Evolutionary conservation across 495 filamentous ascomycete species (phyloP).

Genomic region (Penicillium turbatum): DNA sequence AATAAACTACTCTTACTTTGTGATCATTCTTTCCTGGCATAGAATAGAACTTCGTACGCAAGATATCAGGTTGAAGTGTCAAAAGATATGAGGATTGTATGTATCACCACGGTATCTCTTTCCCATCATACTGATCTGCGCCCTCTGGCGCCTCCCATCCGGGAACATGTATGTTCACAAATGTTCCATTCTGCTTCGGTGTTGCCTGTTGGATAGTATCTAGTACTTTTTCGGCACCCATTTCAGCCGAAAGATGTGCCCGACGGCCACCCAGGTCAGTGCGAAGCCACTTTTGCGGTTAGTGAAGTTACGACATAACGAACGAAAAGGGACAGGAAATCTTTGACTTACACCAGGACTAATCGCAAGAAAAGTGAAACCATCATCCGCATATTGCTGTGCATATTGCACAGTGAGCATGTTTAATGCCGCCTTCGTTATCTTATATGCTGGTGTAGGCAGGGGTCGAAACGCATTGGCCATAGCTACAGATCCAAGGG

Average conservation of each 20-base stretch:
- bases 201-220: conserved; percentile 39
- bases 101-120: conserved; percentile 31
- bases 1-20: background rate
- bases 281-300: conserved; percentile 41
- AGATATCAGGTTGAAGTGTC: too few species aligned
- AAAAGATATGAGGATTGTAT: too few species aligned
- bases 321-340: background rate
- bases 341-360: conserved; percentile 42
- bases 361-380: conserved; percentile 44
- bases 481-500: conserved; percentile 40
- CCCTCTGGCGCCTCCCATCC: conserved; percentile 39
- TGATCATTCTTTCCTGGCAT: background rate
- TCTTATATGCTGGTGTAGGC: conserved; percentile 46
- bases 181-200: conserved; percentile 40
- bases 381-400: conserved; percentile 32
- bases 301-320: conserved; percentile 8
- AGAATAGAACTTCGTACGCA: too few species aligned
- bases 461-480: conserved; percentile 14
- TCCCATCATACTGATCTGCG: conserved; percentile 36
- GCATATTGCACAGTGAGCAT: conserved; percentile 49
- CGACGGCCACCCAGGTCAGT: conserved; percentile 43
- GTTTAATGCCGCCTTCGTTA: conserved; percentile 50
- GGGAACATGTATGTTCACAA: conserved; percentile 41
- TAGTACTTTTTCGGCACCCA: conserved; percentile 41
- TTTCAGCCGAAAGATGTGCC: conserved; percentile 43